Conservation (phyloP, 371 early-diverging fungal genomes). For the Mucor mucedo region DNA sequence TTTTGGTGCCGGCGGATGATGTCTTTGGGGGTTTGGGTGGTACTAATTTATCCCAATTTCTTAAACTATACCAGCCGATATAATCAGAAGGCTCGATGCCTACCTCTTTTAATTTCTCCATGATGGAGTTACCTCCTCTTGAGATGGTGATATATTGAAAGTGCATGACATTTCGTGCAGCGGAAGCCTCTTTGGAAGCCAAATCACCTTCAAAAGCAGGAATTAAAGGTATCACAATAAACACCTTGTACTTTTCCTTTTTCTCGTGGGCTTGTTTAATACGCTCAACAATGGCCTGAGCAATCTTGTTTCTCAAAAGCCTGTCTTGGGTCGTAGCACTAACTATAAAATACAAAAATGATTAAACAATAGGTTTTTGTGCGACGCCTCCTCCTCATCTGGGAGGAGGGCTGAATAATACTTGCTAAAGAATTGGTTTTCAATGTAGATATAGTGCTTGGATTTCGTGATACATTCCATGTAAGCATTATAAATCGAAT, state of each 20-base stretch:
- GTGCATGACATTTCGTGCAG: conserved; percentile 78
- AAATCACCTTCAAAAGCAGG: conserved; percentile 92
- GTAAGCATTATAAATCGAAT: conserved; percentile 88
- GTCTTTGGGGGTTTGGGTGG: conserved; percentile 11
- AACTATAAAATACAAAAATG: conserved; percentile 19
- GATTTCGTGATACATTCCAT: conserved; percentile 76
- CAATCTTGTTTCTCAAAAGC: conserved; percentile 42
- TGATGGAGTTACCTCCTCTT: conserved; percentile 77
- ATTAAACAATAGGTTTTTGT: background rate
- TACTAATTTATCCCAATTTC: conserved; percentile 68
- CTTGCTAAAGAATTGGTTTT: conserved; percentile 35
- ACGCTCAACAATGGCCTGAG: conserved; percentile 71
- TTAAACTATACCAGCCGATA: conserved; percentile 79
- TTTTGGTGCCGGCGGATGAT: background rate
- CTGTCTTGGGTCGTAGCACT: conserved; percentile 48
- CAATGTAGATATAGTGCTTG: conserved; percentile 72
- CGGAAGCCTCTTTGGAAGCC: conserved; percentile 73
- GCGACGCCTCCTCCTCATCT: background rate
- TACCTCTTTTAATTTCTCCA: conserved; percentile 61
- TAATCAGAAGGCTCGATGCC: conserved; percentile 82
- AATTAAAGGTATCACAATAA: conserved; percentile 88
- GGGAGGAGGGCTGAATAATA: background rate
- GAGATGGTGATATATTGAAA: conserved; percentile 85
- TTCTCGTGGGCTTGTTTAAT: conserved; percentile 77
- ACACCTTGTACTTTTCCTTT: conserved; percentile 76